Conservation (phyloP, 805 yeast genomes). For the Scheffersomyces spartinae region DNA sequence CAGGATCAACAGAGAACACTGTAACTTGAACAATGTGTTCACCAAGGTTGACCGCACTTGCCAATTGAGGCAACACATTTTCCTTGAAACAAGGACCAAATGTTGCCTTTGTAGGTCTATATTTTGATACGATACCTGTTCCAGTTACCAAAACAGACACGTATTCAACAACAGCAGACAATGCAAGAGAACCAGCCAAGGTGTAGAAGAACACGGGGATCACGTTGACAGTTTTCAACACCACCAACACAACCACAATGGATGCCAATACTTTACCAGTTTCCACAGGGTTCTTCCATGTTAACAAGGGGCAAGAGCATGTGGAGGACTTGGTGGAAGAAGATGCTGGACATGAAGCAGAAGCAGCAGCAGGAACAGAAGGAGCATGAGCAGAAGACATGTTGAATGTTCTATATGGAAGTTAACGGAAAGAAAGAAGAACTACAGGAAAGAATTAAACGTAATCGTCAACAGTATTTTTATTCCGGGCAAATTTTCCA, state of each 20-base stretch:
- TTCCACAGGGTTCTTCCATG: slow-evolving; percentile 67
- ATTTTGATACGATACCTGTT: slow-evolving; percentile 66
- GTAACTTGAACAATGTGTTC: slow-evolving; percentile 47
- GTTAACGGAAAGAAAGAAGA: too few species aligned
- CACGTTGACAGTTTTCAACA: slow-evolving; percentile 54
- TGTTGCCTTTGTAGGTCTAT: slow-evolving; percentile 45
- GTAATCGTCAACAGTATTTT: too few species aligned
- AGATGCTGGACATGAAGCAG: too few species aligned
- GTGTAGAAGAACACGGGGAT: slow-evolving; percentile 51
- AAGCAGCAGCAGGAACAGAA: too few species aligned
- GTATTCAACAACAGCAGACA: slow-evolving; percentile 72
- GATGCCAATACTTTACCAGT: slow-evolving; percentile 71
- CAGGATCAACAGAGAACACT: slow-evolving; percentile 58
- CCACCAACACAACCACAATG: slow-evolving; percentile 39
- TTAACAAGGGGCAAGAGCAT: slow-evolving; percentile 30
- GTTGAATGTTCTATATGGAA: too few species aligned
- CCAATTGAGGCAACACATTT: slow-evolving; percentile 28
- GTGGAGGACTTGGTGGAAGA: slow-evolving; percentile 6
- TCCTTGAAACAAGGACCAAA: slow-evolving; percentile 29
- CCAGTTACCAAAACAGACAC: slow-evolving; percentile 65
- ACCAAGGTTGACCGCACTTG: slow-evolving; percentile 33
- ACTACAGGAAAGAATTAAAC: too few species aligned
- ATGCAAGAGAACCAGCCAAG: slow-evolving; percentile 44
- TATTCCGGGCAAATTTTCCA: too few species aligned
- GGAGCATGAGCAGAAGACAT: too few species aligned